Base-by-base conservation (phyloP, 2,329 filamentous ascomycete genomes). In the Xylariaceae sp. region DNA sequence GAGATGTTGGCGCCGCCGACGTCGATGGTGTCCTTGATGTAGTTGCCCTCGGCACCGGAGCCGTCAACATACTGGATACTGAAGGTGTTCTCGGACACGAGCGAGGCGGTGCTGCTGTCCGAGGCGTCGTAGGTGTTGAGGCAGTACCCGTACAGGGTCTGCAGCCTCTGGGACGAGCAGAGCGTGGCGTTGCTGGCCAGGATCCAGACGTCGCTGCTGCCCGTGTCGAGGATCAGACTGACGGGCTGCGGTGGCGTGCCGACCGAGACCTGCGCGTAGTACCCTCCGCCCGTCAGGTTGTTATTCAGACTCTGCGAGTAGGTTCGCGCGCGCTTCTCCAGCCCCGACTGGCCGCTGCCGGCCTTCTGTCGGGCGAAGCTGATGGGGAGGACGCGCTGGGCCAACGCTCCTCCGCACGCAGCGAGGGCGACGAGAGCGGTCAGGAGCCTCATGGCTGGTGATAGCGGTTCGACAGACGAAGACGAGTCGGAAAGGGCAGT, bases 121-220 rank as follows among this genome's bases (percentile, higher is more conserved):
- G 44, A 42, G 8, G 61, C 53, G 43, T 75, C 52, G 51, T 65
- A 76, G 6, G 63, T 61, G 18, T 57, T 54, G 36, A 56, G 40
- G 40, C 61, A 65, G 10, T 45, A 46, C 9, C 58, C 58, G 36
- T 60, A 59, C 3, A 43, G 17, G 3, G 23, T 16, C 43, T 70
- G 65, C 29, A 63, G 38, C 3, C 19, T 14, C 1, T 9, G 12
- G 29, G 57, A 63, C 11, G 45, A 53, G 48, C 66, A 70, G 18
- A 68, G 57, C 44, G 59, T 51, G 12, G 60, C 58, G 17, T 48
- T 30, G 41, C 47, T 34, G 37, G 55, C 45, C 40, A 71, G 58
- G 26, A 79, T 59, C 75, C 76, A 80, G 4, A 75, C 68, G 49
- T 80, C 77, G 43, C 70, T 76, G 52, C 72, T 77, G 18, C 76